These are phyloP conservation scores for Pleurotus eryngii DNA, from an alignment of 768 basidiomycete species.

Conservation along the genomic window DNA sequence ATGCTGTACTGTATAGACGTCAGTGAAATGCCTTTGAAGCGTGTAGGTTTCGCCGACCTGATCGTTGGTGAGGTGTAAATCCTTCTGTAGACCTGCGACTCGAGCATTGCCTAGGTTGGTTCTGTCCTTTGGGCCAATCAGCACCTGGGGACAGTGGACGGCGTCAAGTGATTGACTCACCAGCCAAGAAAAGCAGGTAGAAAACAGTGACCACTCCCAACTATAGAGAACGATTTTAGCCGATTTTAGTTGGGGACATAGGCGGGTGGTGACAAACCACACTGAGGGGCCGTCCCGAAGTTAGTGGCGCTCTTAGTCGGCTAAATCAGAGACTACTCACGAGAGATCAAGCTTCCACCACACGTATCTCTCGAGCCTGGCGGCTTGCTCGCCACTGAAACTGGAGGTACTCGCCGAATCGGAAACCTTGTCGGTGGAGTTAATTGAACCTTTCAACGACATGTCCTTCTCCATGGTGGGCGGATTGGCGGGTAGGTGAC, in stretches of 20 bases:
- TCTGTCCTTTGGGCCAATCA: constrained; percentile 9
- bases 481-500: neutral
- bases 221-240: neutral
- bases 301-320: neutral
- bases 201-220: constrained; percentile 7
- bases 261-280: neutral
- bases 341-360: constrained; percentile 3
- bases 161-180: neutral
- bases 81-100: constrained; percentile 35
- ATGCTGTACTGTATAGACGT: constrained; percentile 30
- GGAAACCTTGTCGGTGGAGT: constrained; percentile 1
- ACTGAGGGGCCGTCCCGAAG: neutral
- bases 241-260: no score
- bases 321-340: neutral
- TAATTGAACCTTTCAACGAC: neutral
- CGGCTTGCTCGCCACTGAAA: neutral
- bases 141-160: neutral
- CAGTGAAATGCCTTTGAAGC: constrained; percentile 1
- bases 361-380: neutral
- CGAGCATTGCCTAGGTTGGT: constrained; percentile 33
- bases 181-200: constrained; percentile 11
- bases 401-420: constrained; percentile 1
- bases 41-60: neutral
- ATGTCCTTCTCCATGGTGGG: constrained; percentile 3
- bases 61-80: constrained; percentile 17